Evolutionary conservation across 2,329 filamentous ascomycete genomes (phyloP).

Genomic region (Bipolaris oryzae): DNA sequence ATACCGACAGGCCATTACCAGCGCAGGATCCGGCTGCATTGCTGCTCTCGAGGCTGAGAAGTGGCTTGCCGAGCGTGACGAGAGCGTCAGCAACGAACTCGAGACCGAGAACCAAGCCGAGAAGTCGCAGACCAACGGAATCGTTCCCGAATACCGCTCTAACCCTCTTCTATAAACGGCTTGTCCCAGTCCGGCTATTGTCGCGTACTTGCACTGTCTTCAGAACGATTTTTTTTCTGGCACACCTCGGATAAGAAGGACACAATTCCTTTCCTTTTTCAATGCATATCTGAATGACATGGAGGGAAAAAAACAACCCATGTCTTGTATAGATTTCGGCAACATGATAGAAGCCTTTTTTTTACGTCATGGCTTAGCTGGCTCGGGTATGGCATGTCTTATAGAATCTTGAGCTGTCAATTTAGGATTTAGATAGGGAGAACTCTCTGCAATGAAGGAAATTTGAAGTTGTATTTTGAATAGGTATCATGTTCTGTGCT

Average conservation of each 20-base stretch:
- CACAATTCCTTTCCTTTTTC: conserved; percentile 13
- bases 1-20: conserved; percentile 97
- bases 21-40: conserved; percentile 92
- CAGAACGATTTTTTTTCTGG: conserved; percentile 12
- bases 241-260: conserved; percentile 17
- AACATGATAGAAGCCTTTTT: conserved; percentile 3
- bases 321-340: conserved; percentile 21
- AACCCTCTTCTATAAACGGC: conserved; percentile 64
- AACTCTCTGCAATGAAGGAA: conserved; percentile 12
- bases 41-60: conserved; percentile 96
- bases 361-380: conserved; percentile 1
- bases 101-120: conserved; percentile 58
- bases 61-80: conserved; percentile 79
- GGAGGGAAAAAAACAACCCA: background rate
- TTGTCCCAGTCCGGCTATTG: background rate
- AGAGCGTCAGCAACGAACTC: conserved; percentile 54
- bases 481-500: background rate
- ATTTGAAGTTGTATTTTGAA: background rate
- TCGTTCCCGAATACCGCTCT: conserved; percentile 65
- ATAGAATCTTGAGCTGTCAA: conserved; percentile 30
- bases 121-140: conserved; percentile 59
- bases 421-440: conserved; percentile 19
- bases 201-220: conserved; percentile 2
- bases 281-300: conserved; percentile 5
- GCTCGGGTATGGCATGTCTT: conserved; percentile 12